Percentiles rank a stretch among this genome's conserved stretches.
These are phyloP conservation scores for Plantago rigida DNA, from an alignment of 305 asterid genomes.

Conservation along the genomic window DNA sequence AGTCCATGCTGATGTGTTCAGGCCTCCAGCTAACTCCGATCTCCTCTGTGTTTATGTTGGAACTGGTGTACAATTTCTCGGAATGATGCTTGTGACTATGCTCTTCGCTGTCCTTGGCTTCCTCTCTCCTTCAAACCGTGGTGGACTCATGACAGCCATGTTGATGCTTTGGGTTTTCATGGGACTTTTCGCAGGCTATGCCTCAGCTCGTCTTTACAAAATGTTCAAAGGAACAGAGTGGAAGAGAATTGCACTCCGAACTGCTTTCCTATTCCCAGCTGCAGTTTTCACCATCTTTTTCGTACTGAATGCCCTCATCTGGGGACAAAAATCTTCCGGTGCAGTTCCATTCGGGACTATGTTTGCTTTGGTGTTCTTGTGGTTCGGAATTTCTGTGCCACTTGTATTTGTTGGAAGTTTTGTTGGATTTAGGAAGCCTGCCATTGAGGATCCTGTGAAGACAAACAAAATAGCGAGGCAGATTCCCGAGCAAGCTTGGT, in stretches of 20 bases:
- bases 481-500: slow-evolving; percentile 69
- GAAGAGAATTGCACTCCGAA: slow-evolving; percentile 58
- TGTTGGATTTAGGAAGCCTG: slow-evolving; percentile 51
- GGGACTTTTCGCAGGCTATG: slow-evolving; percentile 63
- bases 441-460: slow-evolving; percentile 58
- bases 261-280: slow-evolving; percentile 56
- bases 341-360: slow-evolving; percentile 70
- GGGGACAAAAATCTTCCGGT: slow-evolving; percentile 77
- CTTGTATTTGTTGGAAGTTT: slow-evolving; percentile 60
- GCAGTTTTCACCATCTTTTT: slow-evolving; percentile 49
- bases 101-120: slow-evolving; percentile 62
- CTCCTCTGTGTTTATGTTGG: slow-evolving; percentile 58
- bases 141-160: slow-evolving; percentile 76
- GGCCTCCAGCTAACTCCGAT: slow-evolving; percentile 55
- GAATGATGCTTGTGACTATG: slow-evolving; percentile 57
- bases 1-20: slow-evolving; percentile 58
- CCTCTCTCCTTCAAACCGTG: slow-evolving; percentile 72
- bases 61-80: slow-evolving; percentile 60
- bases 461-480: slow-evolving; percentile 60
- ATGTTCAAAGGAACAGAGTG: slow-evolving; percentile 69
- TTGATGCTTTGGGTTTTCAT: slow-evolving; percentile 67
- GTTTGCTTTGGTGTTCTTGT: slow-evolving; percentile 57
- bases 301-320: slow-evolving; percentile 56
- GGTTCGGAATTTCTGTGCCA: slow-evolving; percentile 69
- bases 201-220: slow-evolving; percentile 60